Evolutionary conservation across 352 stramenopile species (phyloP).

Genomic region (Globisporangium ultimum): DNA sequence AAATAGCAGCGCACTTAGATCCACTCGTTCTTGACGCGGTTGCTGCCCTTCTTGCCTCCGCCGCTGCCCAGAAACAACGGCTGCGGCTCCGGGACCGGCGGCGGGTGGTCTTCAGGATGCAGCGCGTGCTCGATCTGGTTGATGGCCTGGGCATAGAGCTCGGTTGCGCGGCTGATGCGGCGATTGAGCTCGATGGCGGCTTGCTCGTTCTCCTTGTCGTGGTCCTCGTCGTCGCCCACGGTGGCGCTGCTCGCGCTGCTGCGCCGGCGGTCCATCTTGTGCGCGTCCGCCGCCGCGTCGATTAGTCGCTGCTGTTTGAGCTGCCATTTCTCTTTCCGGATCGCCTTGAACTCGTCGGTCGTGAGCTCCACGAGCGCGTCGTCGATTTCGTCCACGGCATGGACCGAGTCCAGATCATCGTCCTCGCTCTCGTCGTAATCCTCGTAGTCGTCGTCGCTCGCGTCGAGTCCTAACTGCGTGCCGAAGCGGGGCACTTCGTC

Average conservation of each 20-base stretch:
- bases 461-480: constrained; percentile 20
- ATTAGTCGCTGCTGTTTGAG: constrained; percentile 14
- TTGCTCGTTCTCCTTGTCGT: constrained; percentile 21
- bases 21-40: constrained; percentile 9
- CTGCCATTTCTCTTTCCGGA: constrained; percentile 28
- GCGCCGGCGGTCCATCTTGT: constrained; percentile 3
- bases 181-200: constrained; percentile 28
- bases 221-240: constrained; percentile 1
- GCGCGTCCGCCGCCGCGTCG: constrained; percentile 2
- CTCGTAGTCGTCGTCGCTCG: constrained; percentile 31
- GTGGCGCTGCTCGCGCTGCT: constrained; percentile 9
- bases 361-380: constrained; percentile 26
- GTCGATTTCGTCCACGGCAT: constrained; percentile 33
- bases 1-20: neutral
- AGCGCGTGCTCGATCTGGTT: constrained; percentile 46
- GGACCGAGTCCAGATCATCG: constrained; percentile 26
- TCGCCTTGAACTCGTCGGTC: constrained; percentile 26
- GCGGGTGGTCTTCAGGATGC: constrained; percentile 26
- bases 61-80: constrained; percentile 38
- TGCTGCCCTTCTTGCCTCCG: constrained; percentile 28
- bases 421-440: constrained; percentile 32
- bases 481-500: constrained; percentile 24
- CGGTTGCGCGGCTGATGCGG: constrained; percentile 46
- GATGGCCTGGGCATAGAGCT: constrained; percentile 57
- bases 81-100: constrained; percentile 37